Evolutionary conservation across 805 yeast species (phyloP), one percentile per base, ranked within the genome.

Genomic region (Candida chauliodis): DNA sequence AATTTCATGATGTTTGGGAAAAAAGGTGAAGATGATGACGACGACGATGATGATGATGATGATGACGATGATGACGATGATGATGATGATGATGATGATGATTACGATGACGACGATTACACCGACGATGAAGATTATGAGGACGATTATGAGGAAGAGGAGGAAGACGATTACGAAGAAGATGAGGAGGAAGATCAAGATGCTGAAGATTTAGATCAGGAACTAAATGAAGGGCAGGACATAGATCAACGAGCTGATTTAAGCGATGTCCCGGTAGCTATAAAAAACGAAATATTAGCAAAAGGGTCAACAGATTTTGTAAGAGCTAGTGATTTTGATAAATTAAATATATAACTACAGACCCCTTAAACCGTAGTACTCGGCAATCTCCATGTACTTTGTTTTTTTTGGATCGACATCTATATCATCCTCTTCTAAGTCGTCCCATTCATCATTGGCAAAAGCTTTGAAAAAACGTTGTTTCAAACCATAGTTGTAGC

Each of bases 1-100:
- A 61, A 56, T 36, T 67, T 68, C 45, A 66, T 61, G 73, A 50
- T 50, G 44, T 55, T 63, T 22, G 65, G 63, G 3, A 58, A 58
- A 10, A 57, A 50, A 30, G 53, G 56, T 17, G 55, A 50, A 20
- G 44, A 45, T 25, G 56, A 52, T 31, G 48, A 56, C 31, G 58
- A 55, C 41, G 59, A 59, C 38, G 63, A 45, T 9, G 55, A 55
- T 36, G 54, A 55, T 22, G 58, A 54, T 10, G 61, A 51, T 8
- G 43, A 40, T 4, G 35, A 35, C 4, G 28, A 24, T 3, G 33
- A 30, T 15, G 32, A 36, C n/a, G 38, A 41, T 7, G 46, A 33
- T 28, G 52, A 46, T 9, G 54, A 26, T 28, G 50, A 42, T 10
- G 40, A 48, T 34, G 38, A 39, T 29, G 55, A 46, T 1, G 57